Evolutionary conservation across 192 early-diverging fungal species (phyloP), one percentile per base, ranked within the genome.

Genomic region (Gryganskiella cystojenkinii): DNA sequence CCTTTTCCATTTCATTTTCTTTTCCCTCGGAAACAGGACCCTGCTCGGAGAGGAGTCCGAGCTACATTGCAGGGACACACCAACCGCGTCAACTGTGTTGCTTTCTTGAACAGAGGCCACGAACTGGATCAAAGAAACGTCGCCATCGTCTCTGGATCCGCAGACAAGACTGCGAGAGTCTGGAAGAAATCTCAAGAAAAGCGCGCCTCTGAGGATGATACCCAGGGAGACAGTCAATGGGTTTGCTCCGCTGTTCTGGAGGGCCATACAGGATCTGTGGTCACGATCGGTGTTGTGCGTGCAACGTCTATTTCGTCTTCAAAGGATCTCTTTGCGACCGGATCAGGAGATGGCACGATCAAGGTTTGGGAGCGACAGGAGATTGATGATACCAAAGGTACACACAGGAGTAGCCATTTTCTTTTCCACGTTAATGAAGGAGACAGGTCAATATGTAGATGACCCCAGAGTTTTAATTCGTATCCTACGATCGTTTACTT

Each of bases 121-220:
- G 85, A 84, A 46, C 57, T 67, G 9, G 35, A 75, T 9, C 86
- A 85, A n/a, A 75, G 50, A 17, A 87, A 87, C 27, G 83, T 89
- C 19, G 90, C 86, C 13, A 78, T 96, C 3, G 85, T 95, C 22
- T 92, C 92, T 17, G 96, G 90, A 15, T 92, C 93, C 3, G 91
- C 92, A 4, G 95, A 96, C 66, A 84, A 84, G 64, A 93, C 94
- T 1, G 89, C 85, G 0, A 86, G 92, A 3, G 73, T 96, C 1
- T 97, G 96, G 96, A 84, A 84, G 64, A 71, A 58, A 15, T 63
- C 37, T 40, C 37, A 40, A 5, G 7, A 40, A 40, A 40, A 40
- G 37, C 37, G 37, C 37, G 37, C 37, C 13, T 5, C 7, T 40
- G 50, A 8, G 20, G 34, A 27, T 56, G 59, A 45, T 47, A 75